Evolutionary conservation across 768 basidiomycete species (phyloP).

Genomic region (Phylloporus rhodoxanthus): DNA sequence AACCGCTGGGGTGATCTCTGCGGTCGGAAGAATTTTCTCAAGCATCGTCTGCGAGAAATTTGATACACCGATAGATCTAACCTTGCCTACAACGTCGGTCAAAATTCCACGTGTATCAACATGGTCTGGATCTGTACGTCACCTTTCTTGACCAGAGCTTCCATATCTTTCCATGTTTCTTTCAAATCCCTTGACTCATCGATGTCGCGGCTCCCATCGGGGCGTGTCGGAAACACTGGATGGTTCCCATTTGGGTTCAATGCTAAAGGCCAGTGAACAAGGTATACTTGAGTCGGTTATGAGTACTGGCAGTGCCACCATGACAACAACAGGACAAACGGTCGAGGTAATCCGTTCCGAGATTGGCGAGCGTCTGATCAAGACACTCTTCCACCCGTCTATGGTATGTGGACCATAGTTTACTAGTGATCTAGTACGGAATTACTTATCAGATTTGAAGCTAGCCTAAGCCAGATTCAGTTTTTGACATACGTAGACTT

Average conservation of each 20-base stretch:
- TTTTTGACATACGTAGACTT: constrained; percentile 51
- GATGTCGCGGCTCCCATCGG: constrained; percentile 62
- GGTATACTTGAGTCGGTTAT: constrained; percentile 39
- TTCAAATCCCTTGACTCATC: constrained; percentile 58
- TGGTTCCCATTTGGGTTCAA: constrained; percentile 66
- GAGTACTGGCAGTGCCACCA: background rate
- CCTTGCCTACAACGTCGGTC: constrained; percentile 45
- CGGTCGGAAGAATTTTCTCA: constrained; percentile 62
- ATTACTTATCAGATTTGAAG: background rate
- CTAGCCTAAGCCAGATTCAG: background rate
- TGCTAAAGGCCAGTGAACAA: constrained; percentile 80
- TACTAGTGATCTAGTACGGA: constrained; percentile 56
- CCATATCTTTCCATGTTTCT: constrained; percentile 85
- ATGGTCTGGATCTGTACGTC: constrained; percentile 8
- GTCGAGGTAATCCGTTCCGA: constrained; percentile 84
- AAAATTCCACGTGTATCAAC: constrained; percentile 1
- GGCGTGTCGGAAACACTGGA: constrained; percentile 49
- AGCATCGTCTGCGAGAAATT: constrained; percentile 69
- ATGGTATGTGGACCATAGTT: constrained; percentile 66
- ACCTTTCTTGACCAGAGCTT: constrained; percentile 62
- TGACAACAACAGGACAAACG: constrained; percentile 38
- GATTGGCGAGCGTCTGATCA: constrained; percentile 66
- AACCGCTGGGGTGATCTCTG: constrained; percentile 64
- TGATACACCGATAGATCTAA: constrained; percentile 62
- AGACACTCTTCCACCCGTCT: constrained; percentile 66